Evolutionary conservation across 202 grass and related monocot genomes (phyloP).

Genomic region (Carex arenaria): DNA sequence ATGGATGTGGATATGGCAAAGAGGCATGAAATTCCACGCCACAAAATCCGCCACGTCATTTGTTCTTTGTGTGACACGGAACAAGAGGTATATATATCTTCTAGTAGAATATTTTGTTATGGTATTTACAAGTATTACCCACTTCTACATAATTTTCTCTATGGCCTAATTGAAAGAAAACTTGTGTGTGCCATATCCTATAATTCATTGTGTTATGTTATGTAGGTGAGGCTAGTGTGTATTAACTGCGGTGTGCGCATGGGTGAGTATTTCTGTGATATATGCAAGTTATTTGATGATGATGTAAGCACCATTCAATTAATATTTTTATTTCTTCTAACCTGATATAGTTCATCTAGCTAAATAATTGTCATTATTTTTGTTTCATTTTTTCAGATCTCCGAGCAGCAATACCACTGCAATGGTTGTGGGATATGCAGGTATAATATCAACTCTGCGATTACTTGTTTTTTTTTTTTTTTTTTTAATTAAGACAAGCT

Average conservation of each 20-base stretch:
- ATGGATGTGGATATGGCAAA: slow-evolving; percentile 41
- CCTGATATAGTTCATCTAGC: neutral
- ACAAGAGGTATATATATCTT: slow-evolving; percentile 59
- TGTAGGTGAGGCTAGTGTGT: slow-evolving; percentile 69
- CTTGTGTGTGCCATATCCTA: neutral
- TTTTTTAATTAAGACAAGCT: neutral
- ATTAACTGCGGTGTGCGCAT: slow-evolving; percentile 75
- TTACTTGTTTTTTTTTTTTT: slow-evolving; percentile 2
- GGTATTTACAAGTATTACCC: neutral
- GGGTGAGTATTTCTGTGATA: slow-evolving; percentile 82
- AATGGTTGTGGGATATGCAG: slow-evolving; percentile 88
- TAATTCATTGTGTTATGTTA: neutral
- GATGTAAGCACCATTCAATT: slow-evolving; percentile 58
- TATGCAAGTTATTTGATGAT: slow-evolving; percentile 96
- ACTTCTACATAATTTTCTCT: neutral
- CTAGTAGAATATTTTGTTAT: slow-evolving; percentile 18
- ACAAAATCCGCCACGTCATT: slow-evolving; percentile 60
- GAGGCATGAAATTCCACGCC: slow-evolving; percentile 78
- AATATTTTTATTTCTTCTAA: neutral
- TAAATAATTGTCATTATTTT: slow-evolving; percentile 1
- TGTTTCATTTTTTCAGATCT: slow-evolving; percentile 49
- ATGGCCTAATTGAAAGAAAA: neutral
- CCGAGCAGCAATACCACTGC: slow-evolving; percentile 93
- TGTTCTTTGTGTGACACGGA: slow-evolving; percentile 75
- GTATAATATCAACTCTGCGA: slow-evolving; percentile 24